phyloP scores from a whole-genome alignment of 768 basidiomycete genomes.

The Gloeopeniophorella convolvens region DNA sequence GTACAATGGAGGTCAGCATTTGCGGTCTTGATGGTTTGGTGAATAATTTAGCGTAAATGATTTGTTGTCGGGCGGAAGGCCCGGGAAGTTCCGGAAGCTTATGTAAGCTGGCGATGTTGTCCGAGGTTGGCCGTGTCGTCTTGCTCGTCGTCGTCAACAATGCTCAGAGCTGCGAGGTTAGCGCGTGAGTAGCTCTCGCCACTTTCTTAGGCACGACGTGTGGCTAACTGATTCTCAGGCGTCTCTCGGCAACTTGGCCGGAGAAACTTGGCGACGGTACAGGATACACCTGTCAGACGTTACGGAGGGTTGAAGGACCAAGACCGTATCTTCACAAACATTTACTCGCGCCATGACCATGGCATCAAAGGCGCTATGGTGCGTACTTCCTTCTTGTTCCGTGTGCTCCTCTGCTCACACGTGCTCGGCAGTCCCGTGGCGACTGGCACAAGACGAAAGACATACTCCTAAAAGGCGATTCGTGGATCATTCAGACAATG shows the following conservation, averaged over 20 bases:
- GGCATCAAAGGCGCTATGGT: slow-evolving; percentile 91
- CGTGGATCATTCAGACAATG: slow-evolving; percentile 94
- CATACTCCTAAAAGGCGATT: slow-evolving; percentile 89
- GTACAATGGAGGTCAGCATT: too few relatives aligned
- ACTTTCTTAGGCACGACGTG: neutral
- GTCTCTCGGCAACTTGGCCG: slow-evolving; percentile 17
- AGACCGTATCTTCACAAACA: slow-evolving; percentile 91
- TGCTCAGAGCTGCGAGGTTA: slow-evolving; percentile 15
- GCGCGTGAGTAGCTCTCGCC: slow-evolving; percentile 12
- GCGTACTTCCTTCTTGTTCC: slow-evolving; percentile 23
- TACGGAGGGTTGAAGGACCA: slow-evolving; percentile 96
- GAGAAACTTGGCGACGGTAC: slow-evolving; percentile 60
- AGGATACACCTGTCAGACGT: slow-evolving; percentile 79
- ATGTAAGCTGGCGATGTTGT: too few relatives aligned
- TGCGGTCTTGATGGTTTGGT: too few relatives aligned
- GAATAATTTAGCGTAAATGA: too few relatives aligned
- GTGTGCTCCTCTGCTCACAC: neutral
- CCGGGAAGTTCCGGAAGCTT: too few relatives aligned
- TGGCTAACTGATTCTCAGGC: neutral
- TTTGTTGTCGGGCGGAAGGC: too few relatives aligned
- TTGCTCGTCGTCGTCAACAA: slow-evolving; percentile 8
- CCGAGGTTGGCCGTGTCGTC: too few relatives aligned
- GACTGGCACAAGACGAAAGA: slow-evolving; percentile 99
- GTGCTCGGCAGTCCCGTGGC: slow-evolving; percentile 61
- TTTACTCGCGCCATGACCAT: slow-evolving; percentile 82